phyloP scores from a whole-genome alignment of 768 basidiomycete genomes.

The Mycena vulgaris region DNA sequence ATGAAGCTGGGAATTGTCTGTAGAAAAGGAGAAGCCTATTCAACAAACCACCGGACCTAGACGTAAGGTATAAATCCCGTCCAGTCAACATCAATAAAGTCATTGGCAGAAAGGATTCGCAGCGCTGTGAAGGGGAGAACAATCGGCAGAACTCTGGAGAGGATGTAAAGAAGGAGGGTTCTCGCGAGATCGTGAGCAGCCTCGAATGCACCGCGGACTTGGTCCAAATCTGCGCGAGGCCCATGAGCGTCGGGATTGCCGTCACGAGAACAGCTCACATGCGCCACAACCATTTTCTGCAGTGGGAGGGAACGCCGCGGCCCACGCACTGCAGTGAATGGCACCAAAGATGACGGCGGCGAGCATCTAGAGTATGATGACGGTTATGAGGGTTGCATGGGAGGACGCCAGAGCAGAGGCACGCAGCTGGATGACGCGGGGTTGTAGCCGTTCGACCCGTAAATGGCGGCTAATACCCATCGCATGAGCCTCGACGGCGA shows the following conservation, averaged over 20 bases:
- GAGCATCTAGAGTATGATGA: neutral
- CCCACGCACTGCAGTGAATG: conserved; percentile 29
- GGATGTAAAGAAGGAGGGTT: neutral
- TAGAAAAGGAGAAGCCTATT: no score
- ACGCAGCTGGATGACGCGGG: neutral
- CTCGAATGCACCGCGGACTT: no score
- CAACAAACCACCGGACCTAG: neutral
- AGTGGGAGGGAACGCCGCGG: conserved; percentile 14
- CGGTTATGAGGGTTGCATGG: no score
- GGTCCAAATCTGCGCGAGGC: no score
- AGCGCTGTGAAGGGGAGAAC: neutral
- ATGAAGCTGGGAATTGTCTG: no score
- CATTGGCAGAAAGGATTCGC: neutral
- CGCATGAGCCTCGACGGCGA: no score
- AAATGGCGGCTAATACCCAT: neutral
- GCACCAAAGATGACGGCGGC: conserved; percentile 24
- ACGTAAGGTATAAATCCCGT: neutral
- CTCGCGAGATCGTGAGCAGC: neutral
- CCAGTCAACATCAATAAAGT: neutral
- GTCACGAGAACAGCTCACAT: no score
- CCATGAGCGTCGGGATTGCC: no score
- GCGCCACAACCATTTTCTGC: conserved; percentile 29
- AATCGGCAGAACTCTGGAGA: neutral
- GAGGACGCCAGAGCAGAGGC: neutral
- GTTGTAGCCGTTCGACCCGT: neutral